phyloP scores from a whole-genome alignment of 805 yeast genomes.

The Torulaspora delbrueckii region DNA sequence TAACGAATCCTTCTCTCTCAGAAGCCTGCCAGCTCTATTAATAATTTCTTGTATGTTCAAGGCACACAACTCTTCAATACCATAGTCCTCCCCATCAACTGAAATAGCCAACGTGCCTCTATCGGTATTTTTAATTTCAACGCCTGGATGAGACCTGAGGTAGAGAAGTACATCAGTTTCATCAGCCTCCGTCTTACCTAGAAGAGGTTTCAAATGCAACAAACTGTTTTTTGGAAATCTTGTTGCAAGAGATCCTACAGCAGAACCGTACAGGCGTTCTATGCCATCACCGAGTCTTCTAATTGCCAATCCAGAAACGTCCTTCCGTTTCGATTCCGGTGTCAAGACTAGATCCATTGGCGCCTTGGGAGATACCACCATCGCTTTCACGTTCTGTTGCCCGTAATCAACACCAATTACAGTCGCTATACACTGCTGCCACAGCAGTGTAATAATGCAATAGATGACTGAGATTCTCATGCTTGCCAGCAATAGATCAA shows the following conservation, averaged over 20 bases:
- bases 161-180: conserved; percentile 47
- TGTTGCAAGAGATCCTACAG: conserved; percentile 63
- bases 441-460: conserved; percentile 17
- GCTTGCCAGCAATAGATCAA: not conserved
- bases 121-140: conserved; percentile 40
- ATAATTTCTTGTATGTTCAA: conserved; percentile 71
- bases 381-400: conserved; percentile 80
- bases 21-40: conserved; percentile 55
- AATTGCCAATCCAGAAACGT: conserved; percentile 70
- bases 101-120: conserved; percentile 56
- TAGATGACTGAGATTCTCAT: conserved; percentile 11
- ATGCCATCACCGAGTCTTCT: conserved; percentile 44
- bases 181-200: conserved; percentile 54
- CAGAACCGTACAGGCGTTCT: conserved; percentile 74
- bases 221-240: conserved; percentile 70
- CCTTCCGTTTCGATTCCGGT: conserved; percentile 88
- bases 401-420: conserved; percentile 88
- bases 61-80: conserved; percentile 77
- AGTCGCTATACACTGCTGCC: conserved; percentile 41
- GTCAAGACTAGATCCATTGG: conserved; percentile 85
- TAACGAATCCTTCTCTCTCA: conserved; percentile 50
- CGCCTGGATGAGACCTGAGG: conserved; percentile 55
- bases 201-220: conserved; percentile 59
- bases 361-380: conserved; percentile 83
- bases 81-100: conserved; percentile 44